Evolutionary conservation across 2,329 filamentous ascomycete genomes (phyloP).

Genomic region (Penicillium sp.): DNA sequence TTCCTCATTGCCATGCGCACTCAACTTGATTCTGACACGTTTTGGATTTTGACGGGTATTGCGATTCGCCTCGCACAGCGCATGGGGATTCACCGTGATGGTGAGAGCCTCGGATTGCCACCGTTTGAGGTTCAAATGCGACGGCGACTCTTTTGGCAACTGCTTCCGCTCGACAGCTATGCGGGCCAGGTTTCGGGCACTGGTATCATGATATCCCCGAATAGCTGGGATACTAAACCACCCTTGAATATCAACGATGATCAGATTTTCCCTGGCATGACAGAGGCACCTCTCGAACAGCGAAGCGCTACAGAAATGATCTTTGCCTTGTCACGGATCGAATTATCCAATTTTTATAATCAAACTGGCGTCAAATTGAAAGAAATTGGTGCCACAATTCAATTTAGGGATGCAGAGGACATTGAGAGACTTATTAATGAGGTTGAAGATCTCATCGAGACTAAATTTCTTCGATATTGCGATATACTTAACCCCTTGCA

Average conservation of each 20-base stretch:
- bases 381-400: neutral
- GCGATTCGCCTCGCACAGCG: constrained; percentile 47
- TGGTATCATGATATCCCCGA: constrained; percentile 9
- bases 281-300: constrained; percentile 38
- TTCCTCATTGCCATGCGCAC: constrained; percentile 30
- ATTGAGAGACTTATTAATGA: constrained; percentile 26
- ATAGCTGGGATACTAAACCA: constrained; percentile 19
- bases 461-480: constrained; percentile 34
- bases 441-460: constrained; percentile 33
- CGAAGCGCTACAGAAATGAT: constrained; percentile 46
- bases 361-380: constrained; percentile 14
- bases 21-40: constrained; percentile 46
- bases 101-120: constrained; percentile 42
- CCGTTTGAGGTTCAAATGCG: constrained; percentile 46
- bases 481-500: constrained; percentile 40
- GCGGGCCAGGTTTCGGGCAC: constrained; percentile 31
- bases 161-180: constrained; percentile 23
- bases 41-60: constrained; percentile 52
- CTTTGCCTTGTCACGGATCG: constrained; percentile 27
- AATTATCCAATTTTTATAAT: constrained; percentile 27
- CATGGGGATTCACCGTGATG: constrained; percentile 50
- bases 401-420: constrained; percentile 10
- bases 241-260: constrained; percentile 44
- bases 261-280: constrained; percentile 41
- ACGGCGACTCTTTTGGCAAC: constrained; percentile 26